These are phyloP conservation scores for Fusarium nurragi DNA, from an alignment of 2,329 filamentous ascomycete species.

Conservation along the genomic window DNA sequence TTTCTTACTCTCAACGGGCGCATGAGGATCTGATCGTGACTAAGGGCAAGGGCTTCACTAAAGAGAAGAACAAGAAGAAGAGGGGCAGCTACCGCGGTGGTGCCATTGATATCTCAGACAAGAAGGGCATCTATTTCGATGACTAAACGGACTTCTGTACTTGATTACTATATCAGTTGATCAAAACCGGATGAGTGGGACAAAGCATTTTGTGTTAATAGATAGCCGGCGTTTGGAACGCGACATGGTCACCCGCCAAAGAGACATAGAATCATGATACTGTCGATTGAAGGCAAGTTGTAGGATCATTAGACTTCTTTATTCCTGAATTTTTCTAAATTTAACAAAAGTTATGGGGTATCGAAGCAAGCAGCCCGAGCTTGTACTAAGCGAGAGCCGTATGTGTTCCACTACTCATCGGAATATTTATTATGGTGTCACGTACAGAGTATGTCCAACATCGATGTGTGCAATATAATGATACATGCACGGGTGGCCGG, in stretches of 20 bases:
- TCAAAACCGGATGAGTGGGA: constrained; percentile 3
- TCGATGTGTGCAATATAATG: not conserved
- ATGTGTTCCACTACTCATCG: not conserved
- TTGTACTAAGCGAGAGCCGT: not conserved
- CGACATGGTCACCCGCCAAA: constrained; percentile 29
- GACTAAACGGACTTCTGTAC: constrained; percentile 63
- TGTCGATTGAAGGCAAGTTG: constrained; percentile 1
- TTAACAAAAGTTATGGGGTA: not conserved
- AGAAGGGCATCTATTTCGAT: constrained; percentile 94
- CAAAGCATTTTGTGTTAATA: constrained; percentile 26
- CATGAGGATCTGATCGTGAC: constrained; percentile 90
- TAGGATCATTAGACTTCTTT: not conserved
- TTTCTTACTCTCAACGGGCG: constrained; percentile 89
- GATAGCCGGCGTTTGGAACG: constrained; percentile 44
- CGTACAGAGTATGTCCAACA: not conserved
- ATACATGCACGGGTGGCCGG: not conserved
- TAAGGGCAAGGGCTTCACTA: constrained; percentile 96
- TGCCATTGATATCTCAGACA: constrained; percentile 80
- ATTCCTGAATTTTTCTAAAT: not conserved
- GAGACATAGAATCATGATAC: constrained; percentile 26
- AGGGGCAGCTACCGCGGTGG: constrained; percentile 90
- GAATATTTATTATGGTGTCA: no score
- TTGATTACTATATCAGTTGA: not conserved
- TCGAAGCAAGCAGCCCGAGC: not conserved
- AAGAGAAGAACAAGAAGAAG: constrained; percentile 99